Evolutionary conservation across 2,329 filamentous ascomycete genomes (phyloP).

Genomic region (Verticillium dahliae): DNA sequence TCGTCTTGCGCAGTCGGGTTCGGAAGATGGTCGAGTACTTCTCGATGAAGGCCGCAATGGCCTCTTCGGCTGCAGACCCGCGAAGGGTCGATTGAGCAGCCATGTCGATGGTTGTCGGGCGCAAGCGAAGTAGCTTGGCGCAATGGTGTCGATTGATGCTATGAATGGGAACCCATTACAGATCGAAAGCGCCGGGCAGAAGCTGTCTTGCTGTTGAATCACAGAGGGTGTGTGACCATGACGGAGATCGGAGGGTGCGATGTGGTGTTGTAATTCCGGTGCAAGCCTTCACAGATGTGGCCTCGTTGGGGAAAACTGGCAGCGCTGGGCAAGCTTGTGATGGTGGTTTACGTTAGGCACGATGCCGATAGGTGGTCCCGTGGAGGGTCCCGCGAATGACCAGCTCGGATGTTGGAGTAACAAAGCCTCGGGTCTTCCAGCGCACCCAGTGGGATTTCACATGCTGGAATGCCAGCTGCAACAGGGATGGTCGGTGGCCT

Average conservation of each 20-base stretch:
- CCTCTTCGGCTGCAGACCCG: conserved; percentile 57
- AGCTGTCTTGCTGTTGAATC: neutral
- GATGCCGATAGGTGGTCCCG: neutral
- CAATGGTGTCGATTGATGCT: conserved; percentile 2
- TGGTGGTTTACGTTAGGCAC: neutral
- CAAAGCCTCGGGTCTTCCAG: neutral
- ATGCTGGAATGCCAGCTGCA: conserved; percentile 1
- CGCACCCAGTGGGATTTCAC: conserved; percentile 1
- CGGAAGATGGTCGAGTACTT: conserved; percentile 50
- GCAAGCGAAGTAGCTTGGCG: conserved; percentile 7
- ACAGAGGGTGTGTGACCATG: neutral
- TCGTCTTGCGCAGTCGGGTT: conserved; percentile 54
- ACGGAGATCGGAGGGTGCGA: neutral
- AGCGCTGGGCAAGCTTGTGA: neutral
- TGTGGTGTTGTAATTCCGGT: neutral
- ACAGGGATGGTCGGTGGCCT: neutral
- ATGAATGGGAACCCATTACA: conserved; percentile 9
- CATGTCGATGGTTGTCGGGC: conserved; percentile 46
- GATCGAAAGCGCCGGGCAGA: neutral
- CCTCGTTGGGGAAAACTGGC: neutral
- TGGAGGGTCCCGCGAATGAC: neutral
- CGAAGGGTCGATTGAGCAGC: conserved; percentile 81
- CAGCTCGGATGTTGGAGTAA: conserved; percentile 1
- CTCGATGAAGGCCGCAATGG: conserved; percentile 56
- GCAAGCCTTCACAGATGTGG: neutral